Base-by-base conservation (phyloP, 2,329 filamentous ascomycete species). In the Colletotrichum zoysiae region DNA sequence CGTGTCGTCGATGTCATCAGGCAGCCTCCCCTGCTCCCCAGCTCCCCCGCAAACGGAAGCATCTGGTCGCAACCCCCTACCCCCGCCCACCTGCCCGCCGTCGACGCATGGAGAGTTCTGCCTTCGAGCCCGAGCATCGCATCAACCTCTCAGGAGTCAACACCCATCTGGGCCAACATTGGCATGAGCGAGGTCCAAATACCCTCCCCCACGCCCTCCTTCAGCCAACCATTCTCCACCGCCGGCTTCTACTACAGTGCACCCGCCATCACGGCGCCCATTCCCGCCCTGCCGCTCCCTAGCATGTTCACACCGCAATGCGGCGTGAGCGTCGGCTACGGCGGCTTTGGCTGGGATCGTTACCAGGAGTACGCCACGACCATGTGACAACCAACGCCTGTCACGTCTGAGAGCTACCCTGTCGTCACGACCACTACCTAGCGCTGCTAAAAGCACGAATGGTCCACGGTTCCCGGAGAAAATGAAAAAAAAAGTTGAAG, bases 31-130 rank as follows among this genome's bases (percentile, higher is more conserved):
- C 87, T 97, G 76, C 87, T 98, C 65, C 94, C 95, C 73, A 97
- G 93, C 86, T 95, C 94, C 59, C 91, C 92, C 26, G 88, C 88
- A 67, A 87, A 89, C 68, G 88, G 91, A 76, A 90, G 88, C 82
- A 94, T 95, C 89, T 98, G 95, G 95, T 91, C 92, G 64, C 67
- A 74, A 26, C 84, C 88, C 60, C 86, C 88, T 44, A 85, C 93
- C 69, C 88, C 91, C 68, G 87, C 90, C 67, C 88, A 87, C 53
- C 84, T 94, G 74, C 88, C 92, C 55, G 89, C 89, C 7, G 90
- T 97, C 71, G 95, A 98, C 73, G 88, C 93, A 68, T 98, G 95
- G 95, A 94, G 92, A 81, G 91, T 98, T 76, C 86, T 98, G 67
- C 93, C 95, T 58, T 98, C 95, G 66, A 97, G 94, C 78, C 93